Base-by-base conservation (phyloP, 1,139 yeast genomes). In the Candida neerlandica region DNA sequence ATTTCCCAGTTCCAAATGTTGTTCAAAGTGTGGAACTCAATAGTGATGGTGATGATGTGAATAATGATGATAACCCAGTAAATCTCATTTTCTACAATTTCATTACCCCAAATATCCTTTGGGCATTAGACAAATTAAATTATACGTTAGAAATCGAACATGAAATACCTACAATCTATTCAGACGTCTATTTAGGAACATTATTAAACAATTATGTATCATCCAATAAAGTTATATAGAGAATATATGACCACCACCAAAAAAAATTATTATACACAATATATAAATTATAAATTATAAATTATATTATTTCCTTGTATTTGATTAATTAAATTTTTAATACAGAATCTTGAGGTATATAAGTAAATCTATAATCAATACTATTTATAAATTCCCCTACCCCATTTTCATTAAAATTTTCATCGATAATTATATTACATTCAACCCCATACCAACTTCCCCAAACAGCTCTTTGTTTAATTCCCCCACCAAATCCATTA, bases 31-130 rank as follows among this genome's bases (percentile, higher is more conserved):
- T 56, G 11, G 67, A 68, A 48, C 48, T 58, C 5, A 47, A 55
- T 7, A 47, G 52, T 1, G 41, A 27, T 7, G 48, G 52, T 1
- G 41, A 27, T 11, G 41, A 37, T 14, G 29, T 37, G 41, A n/a
- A 37, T 37, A 51, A 58, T 2, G 59, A 53, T 2, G 67, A 69
- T n/a, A 50, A 59, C 1, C 47, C 47, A 5, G 84, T 85, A 6
- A 95, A 91, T 59, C 78, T 91, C 32, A 82, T 94, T 0, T 91
- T 86, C 63, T 88, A 88, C 64, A 86, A 84, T 57, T 94, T 90
- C 61, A 79, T 92, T 58, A 74, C 82, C 35, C 78, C 83, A 3
- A 85, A 85, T 59, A 70, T 94, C 5, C 52, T 81, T 6, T 70
- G 75, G 55, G 96, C 95, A 0, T 63, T 86, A 42, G 63, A 73